phyloP scores from a whole-genome alignment of 768 basidiomycete species.

The Rhizopogon salebrosus region DNA sequence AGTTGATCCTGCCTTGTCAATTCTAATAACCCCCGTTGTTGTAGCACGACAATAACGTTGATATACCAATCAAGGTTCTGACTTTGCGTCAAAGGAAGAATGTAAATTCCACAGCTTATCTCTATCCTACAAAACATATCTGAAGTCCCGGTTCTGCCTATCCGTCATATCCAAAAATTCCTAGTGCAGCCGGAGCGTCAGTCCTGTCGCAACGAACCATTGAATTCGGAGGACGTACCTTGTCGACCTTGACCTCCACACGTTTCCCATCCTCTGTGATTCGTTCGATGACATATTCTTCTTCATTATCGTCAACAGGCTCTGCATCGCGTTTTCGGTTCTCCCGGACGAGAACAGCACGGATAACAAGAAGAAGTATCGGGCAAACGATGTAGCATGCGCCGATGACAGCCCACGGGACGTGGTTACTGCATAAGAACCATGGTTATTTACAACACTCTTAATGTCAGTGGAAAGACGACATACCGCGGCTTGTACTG shows the following conservation, averaged over 20 bases:
- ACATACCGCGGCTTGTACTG: slow-evolving; percentile 53
- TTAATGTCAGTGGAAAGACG: not conserved
- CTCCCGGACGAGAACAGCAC: slow-evolving; percentile 37
- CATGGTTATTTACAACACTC: not conserved
- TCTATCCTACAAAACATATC: slow-evolving; percentile 59
- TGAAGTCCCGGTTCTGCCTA: slow-evolving; percentile 63
- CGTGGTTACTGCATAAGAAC: slow-evolving; percentile 40
- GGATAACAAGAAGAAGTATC: slow-evolving; percentile 30
- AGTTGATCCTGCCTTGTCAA: too few species aligned
- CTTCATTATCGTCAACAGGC: slow-evolving; percentile 45
- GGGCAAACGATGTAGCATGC: slow-evolving; percentile 53
- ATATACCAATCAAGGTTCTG: too few species aligned
- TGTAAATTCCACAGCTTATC: too few species aligned
- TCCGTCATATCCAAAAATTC: slow-evolving; percentile 74
- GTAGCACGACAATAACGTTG: too few species aligned
- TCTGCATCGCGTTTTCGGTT: slow-evolving; percentile 40
- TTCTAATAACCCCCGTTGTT: too few species aligned
- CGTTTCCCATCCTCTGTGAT: slow-evolving; percentile 40
- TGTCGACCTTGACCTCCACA: slow-evolving; percentile 53
- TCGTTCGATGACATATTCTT: slow-evolving; percentile 53
- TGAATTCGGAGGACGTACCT: slow-evolving; percentile 33
- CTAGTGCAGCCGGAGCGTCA: slow-evolving; percentile 24
- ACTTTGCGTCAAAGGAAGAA: too few species aligned
- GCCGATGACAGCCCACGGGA: slow-evolving; percentile 71
- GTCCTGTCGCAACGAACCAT: not conserved